phyloP scores from a whole-genome alignment of 495 filamentous ascomycete species.

The Annulohypoxylon bovei region DNA sequence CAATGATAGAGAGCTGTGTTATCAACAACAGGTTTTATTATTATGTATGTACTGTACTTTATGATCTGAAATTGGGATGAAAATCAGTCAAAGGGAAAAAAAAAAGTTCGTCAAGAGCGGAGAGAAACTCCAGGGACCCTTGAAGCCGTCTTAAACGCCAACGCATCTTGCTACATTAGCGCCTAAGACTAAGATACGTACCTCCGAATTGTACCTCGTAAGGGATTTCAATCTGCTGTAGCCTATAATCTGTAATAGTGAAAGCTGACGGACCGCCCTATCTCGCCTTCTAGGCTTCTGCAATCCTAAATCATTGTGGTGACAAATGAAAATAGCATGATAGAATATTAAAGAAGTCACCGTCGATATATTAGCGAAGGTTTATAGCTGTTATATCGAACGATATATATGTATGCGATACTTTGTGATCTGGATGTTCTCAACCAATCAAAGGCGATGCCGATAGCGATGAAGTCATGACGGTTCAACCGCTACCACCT shows the following conservation, averaged over 20 bases:
- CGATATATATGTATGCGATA: constrained; percentile 20
- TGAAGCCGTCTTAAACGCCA: constrained; percentile 38
- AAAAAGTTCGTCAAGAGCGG: constrained; percentile 31
- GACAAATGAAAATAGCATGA: neutral
- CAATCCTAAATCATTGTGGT: neutral
- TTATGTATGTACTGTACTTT: constrained; percentile 18
- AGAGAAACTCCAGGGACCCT: constrained; percentile 29
- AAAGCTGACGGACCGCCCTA: constrained; percentile 18
- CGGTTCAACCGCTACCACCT: constrained; percentile 17
- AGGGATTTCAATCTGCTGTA: constrained; percentile 6
- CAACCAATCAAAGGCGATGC: constrained; percentile 25
- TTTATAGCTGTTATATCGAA: neutral
- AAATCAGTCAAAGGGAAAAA: constrained; percentile 23
- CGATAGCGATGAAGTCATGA: constrained; percentile 33
- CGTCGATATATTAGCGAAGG: neutral
- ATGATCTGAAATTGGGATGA: constrained; percentile 22
- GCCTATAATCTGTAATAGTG: neutral
- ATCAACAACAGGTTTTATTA: constrained; percentile 24
- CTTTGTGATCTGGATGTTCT: constrained; percentile 1
- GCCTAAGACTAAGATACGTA: constrained; percentile 37
- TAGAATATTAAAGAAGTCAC: neutral
- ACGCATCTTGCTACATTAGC: constrained; percentile 45
- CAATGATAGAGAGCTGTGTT: neutral
- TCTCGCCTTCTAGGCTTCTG: constrained; percentile 11
- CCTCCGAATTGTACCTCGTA: constrained; percentile 28